Evolutionary conservation across 495 filamentous ascomycete genomes (phyloP), one percentile per base, ranked within the genome.

Genomic region (Penicillium maclennaniae): DNA sequence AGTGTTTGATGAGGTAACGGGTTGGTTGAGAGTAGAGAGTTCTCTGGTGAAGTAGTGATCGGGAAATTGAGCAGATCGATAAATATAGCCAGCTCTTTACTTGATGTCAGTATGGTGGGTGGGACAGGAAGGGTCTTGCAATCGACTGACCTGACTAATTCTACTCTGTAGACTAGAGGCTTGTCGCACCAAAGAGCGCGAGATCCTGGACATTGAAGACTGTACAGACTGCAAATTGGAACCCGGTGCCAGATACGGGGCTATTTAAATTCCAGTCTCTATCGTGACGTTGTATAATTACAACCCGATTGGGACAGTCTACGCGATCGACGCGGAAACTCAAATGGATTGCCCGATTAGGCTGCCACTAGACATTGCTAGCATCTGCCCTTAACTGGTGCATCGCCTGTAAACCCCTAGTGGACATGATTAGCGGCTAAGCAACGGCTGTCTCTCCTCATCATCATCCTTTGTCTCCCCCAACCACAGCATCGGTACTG

Each of bases 401-500:
- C 19, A 36, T 10, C 9, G 39, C 37, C 31, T 49, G 19, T 21
- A 27, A 21, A 28, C 25, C 43, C 20, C 41, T 46, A 47, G 20
- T 15, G 31, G 53, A 49, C 57, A 43, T 46, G 45, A 17, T 58
- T 45, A 26, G 41, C 54, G 31, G 40, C 51, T 27, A 45, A 27
- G 4, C 31, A 34, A 34, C 10, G 31, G 31, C 31, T 34, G 31
- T 34, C 31, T 34, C 31, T 34, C 31, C 8, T 34, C 31, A 12
- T 34, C 31, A 4, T 10, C 9, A 10, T 34, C 31, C 27, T 7
- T 3, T 31, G 7, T 7, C 12, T 55, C 59, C n/a, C 28, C 52
- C 14, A 66, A 34, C 60, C 62, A 67, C 7, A 63, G 36, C 57
- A 70, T 68, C 36, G 31, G 31, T 4, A 34, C 15, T 12, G 31